Base-by-base conservation (phyloP, 2,329 filamentous ascomycete genomes). In the Endoconidiophora polonica region DNA sequence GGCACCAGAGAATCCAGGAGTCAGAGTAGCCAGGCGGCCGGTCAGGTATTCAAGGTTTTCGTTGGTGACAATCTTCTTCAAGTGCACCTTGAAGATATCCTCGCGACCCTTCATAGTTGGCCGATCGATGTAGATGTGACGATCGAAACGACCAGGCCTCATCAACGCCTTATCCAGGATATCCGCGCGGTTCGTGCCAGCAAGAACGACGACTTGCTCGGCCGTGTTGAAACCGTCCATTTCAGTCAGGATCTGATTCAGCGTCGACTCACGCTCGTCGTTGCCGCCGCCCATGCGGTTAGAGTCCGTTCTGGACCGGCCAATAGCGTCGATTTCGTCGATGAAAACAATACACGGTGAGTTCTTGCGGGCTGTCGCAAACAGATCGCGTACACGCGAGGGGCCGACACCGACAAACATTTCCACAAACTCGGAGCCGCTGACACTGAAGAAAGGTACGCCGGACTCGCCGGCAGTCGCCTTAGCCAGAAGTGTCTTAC, bases 321-420 rank as follows among this genome's bases (percentile, higher is more conserved):
- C 91, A 59, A 98, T 95, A 52, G 91, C 91, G 63, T 98, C 91
- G 59, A 98, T 98, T 66, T 98, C 91, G 62, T 98, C 91, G 57
- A 98, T 96, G 71, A 98, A 98, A 65, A 98, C 93, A 66, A 98
- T 98, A 68, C 91, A 98, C 3, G 91, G 91, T 0, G 91, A 85
- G 66, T 86, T 94, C 72, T 96, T 96, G 52, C 91, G 79, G 16
- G 91, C 91, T 58, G 86, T 94, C 52, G 86, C 81, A 60, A 98
- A 98, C 48, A 98, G 70, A 65, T 98, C 91, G 59, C 91, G 80
- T 46, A 98, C 91, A 66, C 91, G 79, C 26, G 90, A 96, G 18
- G 91, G 86, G 65, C 91, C 91, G 54, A 98, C 91, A 77, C 91
- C 91, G 47, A 98, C 91, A 62, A 98, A 98, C 90, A 98, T 98